These are phyloP conservation scores for Claviceps maximensis DNA, from an alignment of 2,329 filamentous ascomycete genomes.

Conservation along the genomic window DNA sequence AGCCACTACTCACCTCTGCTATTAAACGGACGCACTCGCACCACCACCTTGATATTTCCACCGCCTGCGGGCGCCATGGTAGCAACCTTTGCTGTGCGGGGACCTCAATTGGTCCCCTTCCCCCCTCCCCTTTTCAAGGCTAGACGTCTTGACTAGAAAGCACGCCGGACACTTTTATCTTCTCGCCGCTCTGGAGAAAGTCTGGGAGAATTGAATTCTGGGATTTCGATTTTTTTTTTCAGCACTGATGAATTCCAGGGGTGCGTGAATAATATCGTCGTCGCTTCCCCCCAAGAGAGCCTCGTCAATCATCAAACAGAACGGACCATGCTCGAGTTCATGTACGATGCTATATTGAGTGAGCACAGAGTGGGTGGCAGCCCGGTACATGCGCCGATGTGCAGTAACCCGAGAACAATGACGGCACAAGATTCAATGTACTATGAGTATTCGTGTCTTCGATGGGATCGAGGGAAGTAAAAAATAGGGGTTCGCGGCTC, in stretches of 20 bases:
- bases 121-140: constrained; percentile 17
- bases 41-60: constrained; percentile 99
- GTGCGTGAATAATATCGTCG: background rate
- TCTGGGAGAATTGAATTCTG: background rate
- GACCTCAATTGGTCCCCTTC: constrained; percentile 21
- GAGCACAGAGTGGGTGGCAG: background rate
- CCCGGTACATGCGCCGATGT: background rate
- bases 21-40: constrained; percentile 92
- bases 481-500: background rate
- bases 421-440: background rate
- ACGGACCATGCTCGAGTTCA: constrained; percentile 8
- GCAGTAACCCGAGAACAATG: background rate
- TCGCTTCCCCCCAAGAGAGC: background rate
- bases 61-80: constrained; percentile 47
- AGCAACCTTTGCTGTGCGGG: constrained; percentile 17
- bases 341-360: background rate
- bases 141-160: constrained; percentile 12
- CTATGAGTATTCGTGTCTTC: background rate
- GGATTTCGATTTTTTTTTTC: no score
- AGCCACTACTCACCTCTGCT: constrained; percentile 56
- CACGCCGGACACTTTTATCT: constrained; percentile 12
- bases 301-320: constrained; percentile 6
- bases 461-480: background rate
- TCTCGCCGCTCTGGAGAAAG: background rate
- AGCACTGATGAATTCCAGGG: background rate